Evolutionary conservation across 306 rosid species (phyloP).

Genomic region (Elaeagnus macrophylla): DNA sequence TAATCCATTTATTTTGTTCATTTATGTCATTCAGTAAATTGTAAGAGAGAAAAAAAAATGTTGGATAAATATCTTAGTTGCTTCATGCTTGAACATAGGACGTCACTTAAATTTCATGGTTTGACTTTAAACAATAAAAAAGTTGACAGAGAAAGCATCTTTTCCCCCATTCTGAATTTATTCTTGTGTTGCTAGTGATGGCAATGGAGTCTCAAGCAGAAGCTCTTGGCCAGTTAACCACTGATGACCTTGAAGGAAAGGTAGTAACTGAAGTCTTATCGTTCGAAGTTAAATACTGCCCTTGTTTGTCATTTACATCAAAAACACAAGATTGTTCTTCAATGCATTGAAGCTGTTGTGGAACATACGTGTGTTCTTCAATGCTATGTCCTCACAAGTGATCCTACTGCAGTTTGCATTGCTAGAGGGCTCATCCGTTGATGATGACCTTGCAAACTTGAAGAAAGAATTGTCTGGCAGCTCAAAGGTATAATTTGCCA

Average conservation of each 20-base stretch:
- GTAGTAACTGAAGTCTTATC: conserved; percentile 22
- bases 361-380: neutral
- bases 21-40: too few species aligned
- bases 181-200: conserved; percentile 43
- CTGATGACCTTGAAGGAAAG: conserved; percentile 90
- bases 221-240: conserved; percentile 89
- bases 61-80: too few species aligned
- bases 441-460: conserved; percentile 41
- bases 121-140: neutral
- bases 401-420: conserved; percentile 65
- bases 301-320: neutral
- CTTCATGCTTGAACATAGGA: too few species aligned
- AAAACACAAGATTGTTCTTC: neutral
- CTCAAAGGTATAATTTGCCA: conserved; percentile 41
- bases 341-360: neutral
- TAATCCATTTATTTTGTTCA: too few species aligned
- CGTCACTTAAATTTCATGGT: too few species aligned
- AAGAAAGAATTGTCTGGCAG: conserved; percentile 54
- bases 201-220: conserved; percentile 97
- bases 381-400: neutral
- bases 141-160: neutral
- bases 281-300: neutral
- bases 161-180: conserved; percentile 10
- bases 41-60: too few species aligned
- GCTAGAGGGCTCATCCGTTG: conserved; percentile 81